Evolutionary conservation across 2,329 filamentous ascomycete species (phyloP).

Genomic region (Claviceps africana): DNA sequence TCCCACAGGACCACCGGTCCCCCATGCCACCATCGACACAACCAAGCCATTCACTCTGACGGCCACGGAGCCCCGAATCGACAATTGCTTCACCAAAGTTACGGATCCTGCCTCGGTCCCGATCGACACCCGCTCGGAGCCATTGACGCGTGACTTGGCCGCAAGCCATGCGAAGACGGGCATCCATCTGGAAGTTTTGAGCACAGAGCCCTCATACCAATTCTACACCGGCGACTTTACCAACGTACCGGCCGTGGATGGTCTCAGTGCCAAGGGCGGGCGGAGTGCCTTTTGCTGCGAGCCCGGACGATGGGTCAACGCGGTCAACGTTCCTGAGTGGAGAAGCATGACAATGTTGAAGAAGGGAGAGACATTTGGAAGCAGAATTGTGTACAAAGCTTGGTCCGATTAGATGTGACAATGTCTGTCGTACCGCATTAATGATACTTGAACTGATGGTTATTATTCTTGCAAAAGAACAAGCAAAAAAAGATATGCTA

Average conservation of each 20-base stretch:
- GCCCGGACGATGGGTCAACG: constrained; percentile 82
- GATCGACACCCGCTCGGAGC: constrained; percentile 48
- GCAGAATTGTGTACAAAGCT: constrained; percentile 66
- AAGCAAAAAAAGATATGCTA: neutral
- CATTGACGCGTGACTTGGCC: constrained; percentile 53
- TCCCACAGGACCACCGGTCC: constrained; percentile 51
- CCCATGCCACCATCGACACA: constrained; percentile 51
- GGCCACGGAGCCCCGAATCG: constrained; percentile 58
- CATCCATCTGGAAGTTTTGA: constrained; percentile 73
- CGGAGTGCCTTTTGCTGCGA: constrained; percentile 83
- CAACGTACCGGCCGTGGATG: constrained; percentile 54
- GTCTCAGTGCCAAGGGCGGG: constrained; percentile 46
- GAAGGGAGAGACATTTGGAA: constrained; percentile 73
- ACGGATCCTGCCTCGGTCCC: constrained; percentile 43
- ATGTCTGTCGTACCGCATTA: too few species aligned
- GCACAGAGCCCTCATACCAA: constrained; percentile 92
- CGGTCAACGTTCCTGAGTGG: constrained; percentile 70
- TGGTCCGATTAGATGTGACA: constrained; percentile 49
- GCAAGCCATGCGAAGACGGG: constrained; percentile 61
- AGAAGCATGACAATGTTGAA: constrained; percentile 64
- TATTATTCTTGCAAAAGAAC: neutral
- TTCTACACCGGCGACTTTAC: constrained; percentile 89
- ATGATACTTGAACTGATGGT: neutral
- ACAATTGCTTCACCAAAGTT: constrained; percentile 81
- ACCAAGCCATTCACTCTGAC: constrained; percentile 59